Conservation (phyloP, 2,329 filamentous ascomycete genomes). For the Hymenoscyphus fraxineus region DNA sequence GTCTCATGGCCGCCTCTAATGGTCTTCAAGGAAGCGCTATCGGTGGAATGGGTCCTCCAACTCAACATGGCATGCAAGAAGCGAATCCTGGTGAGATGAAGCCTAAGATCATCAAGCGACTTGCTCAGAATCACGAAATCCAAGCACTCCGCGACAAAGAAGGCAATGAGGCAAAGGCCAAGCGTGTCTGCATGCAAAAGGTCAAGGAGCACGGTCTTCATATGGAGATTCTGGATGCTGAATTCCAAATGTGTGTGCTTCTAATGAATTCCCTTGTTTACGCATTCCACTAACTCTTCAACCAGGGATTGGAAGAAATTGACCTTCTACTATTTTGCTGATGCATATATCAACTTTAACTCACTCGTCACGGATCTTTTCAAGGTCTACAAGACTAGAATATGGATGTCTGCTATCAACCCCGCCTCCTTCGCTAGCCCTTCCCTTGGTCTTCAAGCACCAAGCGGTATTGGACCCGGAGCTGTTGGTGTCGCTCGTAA, state of each 20-base stretch:
- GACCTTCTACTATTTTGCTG: constrained; percentile 98
- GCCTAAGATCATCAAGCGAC: constrained; percentile 93
- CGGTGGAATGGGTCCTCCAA: constrained; percentile 73
- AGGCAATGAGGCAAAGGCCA: constrained; percentile 95
- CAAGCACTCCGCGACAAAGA: constrained; percentile 89
- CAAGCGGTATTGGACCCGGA: constrained; percentile 63
- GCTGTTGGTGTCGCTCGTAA: constrained; percentile 53
- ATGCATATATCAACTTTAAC: constrained; percentile 99
- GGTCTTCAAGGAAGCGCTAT: constrained; percentile 66
- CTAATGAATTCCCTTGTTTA: background rate
- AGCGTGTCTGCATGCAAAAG: constrained; percentile 94
- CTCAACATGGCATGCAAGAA: constrained; percentile 69
- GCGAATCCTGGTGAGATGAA: constrained; percentile 73
- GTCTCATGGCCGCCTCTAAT: constrained; percentile 63
- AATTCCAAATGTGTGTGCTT: constrained; percentile 87
- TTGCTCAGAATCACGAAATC: constrained; percentile 89
- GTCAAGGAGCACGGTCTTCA: constrained; percentile 90
- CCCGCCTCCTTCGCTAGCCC: constrained; percentile 89
- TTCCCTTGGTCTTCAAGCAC: constrained; percentile 65
- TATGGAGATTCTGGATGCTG: constrained; percentile 98
- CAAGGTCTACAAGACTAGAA: constrained; percentile 98
- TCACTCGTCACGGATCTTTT: constrained; percentile 94
- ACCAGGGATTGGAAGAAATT: constrained; percentile 95
- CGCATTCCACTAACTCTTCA: constrained; percentile 8
- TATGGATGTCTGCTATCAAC: constrained; percentile 99